Evolutionary conservation across 768 basidiomycete genomes (phyloP), one percentile per base, ranked within the genome.

Genomic region (Candolleomyces eurysporus): DNA sequence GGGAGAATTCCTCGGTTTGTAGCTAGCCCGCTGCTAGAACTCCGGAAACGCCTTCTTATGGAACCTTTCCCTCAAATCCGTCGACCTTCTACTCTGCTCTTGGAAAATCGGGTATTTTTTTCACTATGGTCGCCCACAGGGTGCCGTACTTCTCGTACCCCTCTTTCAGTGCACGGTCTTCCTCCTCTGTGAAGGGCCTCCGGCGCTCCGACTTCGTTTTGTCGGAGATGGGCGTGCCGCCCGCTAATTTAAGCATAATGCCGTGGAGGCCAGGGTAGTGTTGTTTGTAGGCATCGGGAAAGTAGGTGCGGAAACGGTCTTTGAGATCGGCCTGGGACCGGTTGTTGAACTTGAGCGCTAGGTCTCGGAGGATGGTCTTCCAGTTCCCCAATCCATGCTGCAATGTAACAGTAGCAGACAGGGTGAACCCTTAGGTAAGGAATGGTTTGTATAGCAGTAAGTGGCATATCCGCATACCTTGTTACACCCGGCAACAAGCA

Each of bases 241-340:
- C 92, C 11, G 92, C 88, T 60, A 91, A 83, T 19, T n/a, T n/a
- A n/a, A n/a, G n/a, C n/a, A n/a, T n/a, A n/a, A n/a, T n/a, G n/a
- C n/a, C n/a, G 89, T 87, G 5, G 92, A 90, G 93, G 71, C 94
- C 94, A 31, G 92, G 92, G 71, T 95, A 95, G 70, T 94, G 92
- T 62, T 87, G 83, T 72, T 89, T 89, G 78, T 95, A 95, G 58
- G 93, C 93, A 73, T 94, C 92, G 1, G 92, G 92, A 67, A 92
- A 95, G 76, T 92, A 93, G 17, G 92, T 94, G 39, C 92, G 89
- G 72, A 95, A 95, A 91, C 92, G 80, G 79, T 95, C 92, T 74
- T 95, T 95, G 71, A 95, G 86, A 79, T 95, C 92, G n/a, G 94
- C 93, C 0, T 93, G 91, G 5, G 92, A 91, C 57, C 92, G 85